A percentile compares a stretch with the other conserved stretches of the same genome.
phyloP scores from a whole-genome alignment of 2,329 filamentous ascomycete species.

The Zopfia rhizophila region DNA sequence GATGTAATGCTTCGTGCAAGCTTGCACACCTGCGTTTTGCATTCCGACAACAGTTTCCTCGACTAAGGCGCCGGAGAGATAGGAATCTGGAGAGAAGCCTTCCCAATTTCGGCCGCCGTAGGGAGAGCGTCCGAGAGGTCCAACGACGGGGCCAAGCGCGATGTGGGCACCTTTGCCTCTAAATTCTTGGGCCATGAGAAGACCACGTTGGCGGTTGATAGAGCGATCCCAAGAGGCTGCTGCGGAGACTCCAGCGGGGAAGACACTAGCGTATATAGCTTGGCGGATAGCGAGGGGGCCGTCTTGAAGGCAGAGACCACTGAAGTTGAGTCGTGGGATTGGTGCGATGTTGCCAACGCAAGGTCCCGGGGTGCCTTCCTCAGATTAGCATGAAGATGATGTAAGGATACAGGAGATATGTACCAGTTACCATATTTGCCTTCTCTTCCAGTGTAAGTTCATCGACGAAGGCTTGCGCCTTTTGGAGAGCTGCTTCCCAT shows the following conservation, averaged over 20 bases:
- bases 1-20: slow-evolving; percentile 62
- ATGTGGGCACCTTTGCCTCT: slow-evolving; percentile 52
- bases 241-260: slow-evolving; percentile 49
- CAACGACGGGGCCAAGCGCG: slow-evolving; percentile 67
- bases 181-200: slow-evolving; percentile 45
- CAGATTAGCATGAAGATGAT: too few species aligned
- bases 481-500: slow-evolving; percentile 45
- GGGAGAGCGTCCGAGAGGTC: slow-evolving; percentile 74
- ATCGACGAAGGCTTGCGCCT: slow-evolving; percentile 43
- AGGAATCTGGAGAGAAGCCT: slow-evolving; percentile 62
- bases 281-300: slow-evolving; percentile 49
- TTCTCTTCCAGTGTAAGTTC: slow-evolving; percentile 46
- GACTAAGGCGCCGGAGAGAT: slow-evolving; percentile 48
- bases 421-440: slow-evolving; percentile 47
- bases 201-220: slow-evolving; percentile 45
- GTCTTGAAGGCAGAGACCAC: slow-evolving; percentile 54
- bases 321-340: slow-evolving; percentile 51
- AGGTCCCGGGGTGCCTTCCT: slow-evolving; percentile 10
- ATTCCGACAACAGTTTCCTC: slow-evolving; percentile 46
- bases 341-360: slow-evolving; percentile 49
- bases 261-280: slow-evolving; percentile 44
- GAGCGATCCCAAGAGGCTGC: slow-evolving; percentile 54
- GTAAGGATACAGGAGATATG: too few species aligned
- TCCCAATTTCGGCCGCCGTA: slow-evolving; percentile 78
- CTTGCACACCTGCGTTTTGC: slow-evolving; percentile 48